Evolutionary conservation across 768 basidiomycete species (phyloP).

Genomic region (Lentinula raphanica): DNA sequence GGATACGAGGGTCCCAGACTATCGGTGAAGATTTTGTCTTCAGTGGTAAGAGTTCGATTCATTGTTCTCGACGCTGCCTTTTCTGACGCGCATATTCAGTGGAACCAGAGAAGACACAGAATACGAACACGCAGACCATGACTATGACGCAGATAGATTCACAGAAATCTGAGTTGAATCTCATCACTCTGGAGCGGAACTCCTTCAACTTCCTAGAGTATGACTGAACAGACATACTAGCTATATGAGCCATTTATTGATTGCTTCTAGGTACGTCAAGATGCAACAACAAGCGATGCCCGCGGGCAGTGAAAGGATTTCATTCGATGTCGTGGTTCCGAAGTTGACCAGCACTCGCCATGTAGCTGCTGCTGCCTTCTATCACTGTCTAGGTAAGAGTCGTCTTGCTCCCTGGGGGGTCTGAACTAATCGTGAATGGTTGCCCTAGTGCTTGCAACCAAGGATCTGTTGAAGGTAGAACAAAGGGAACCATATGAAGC

Average conservation of each 20-base stretch:
- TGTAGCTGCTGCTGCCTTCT: conserved; percentile 78
- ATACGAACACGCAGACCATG: not conserved
- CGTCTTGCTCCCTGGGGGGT: too few species aligned
- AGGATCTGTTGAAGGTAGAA: conserved; percentile 56
- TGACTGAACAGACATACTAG: conserved; percentile 15
- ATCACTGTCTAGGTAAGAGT: conserved; percentile 74
- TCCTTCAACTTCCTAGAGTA: conserved; percentile 80
- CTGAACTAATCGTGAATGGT: too few species aligned
- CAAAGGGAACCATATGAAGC: conserved; percentile 59
- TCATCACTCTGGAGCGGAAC: conserved; percentile 64
- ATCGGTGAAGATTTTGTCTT: conserved; percentile 62
- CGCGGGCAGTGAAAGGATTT: conserved; percentile 37
- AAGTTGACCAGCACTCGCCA: conserved; percentile 61
- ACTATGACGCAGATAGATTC: conserved; percentile 29
- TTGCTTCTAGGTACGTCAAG: conserved; percentile 58
- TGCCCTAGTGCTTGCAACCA: conserved; percentile 79
- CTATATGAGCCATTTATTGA: not conserved
- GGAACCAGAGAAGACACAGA: conserved; percentile 15
- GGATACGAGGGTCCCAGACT: conserved; percentile 36
- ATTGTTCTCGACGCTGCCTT: not conserved
- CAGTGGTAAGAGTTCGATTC: conserved; percentile 27
- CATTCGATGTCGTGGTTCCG: conserved; percentile 66
- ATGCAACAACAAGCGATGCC: conserved; percentile 68
- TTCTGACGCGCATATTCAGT: not conserved
- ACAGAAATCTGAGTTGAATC: conserved; percentile 51